Conservation (phyloP, 176 grass and related monocot genomes). For the Aegilops sharonensis region DNA sequence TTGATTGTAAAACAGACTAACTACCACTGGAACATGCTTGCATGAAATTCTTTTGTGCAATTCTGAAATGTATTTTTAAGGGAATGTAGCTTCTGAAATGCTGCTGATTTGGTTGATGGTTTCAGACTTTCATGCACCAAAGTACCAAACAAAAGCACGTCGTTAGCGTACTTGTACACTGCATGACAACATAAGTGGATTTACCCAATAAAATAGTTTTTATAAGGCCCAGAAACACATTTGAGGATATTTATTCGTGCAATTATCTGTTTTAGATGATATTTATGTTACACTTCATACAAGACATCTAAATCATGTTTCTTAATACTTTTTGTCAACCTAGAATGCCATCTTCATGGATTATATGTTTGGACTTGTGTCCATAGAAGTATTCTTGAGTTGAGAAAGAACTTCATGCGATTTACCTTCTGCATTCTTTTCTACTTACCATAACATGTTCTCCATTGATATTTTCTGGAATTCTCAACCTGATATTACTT, state of each 20-base stretch:
- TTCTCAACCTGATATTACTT: conserved; percentile 21
- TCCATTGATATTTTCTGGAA: neutral
- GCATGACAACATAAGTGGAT: neutral
- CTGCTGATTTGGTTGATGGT: neutral
- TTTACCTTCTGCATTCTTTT: neutral
- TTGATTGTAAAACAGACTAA: neutral
- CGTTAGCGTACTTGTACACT: neutral
- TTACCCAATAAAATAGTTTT: neutral
- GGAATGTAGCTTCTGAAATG: neutral
- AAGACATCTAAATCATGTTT: neutral
- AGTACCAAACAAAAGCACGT: neutral
- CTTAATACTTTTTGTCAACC: neutral
- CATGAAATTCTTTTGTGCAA: neutral
- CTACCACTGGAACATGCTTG: neutral
- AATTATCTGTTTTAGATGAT: neutral
- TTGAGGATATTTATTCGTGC: neutral
- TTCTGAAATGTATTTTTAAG: neutral
- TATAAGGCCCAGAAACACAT: neutral
- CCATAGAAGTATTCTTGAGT: conserved; percentile 10
- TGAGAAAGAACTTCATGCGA: neutral
- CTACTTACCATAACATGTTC: neutral
- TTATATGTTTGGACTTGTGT: neutral
- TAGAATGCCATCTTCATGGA: neutral
- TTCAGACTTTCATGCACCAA: neutral
- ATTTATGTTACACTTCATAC: neutral